Evolutionary conservation across 768 basidiomycete species (phyloP), one percentile per base, ranked within the genome.

Genomic region (Termitomyces eurrhizus): DNA sequence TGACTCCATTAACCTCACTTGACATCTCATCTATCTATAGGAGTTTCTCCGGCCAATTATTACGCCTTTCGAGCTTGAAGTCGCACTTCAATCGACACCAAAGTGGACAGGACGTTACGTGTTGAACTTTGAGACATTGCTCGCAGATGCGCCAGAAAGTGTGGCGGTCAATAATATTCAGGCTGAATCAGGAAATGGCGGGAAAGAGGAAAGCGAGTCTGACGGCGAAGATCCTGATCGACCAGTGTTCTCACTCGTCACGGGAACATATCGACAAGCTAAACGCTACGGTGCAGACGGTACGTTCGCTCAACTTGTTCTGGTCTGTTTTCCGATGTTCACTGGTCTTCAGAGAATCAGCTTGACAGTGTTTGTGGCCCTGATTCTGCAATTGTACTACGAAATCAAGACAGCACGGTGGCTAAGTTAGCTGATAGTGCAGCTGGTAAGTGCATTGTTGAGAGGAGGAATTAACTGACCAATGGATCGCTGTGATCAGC

Each of bases 31-130:
- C 16, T 46, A 35, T 18, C 12, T 32, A 18, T 50, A 97, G 90
- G 95, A 98, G 11, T 99, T 95, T 70, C 78, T 90, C 35, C 78
- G 86, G 26, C 95, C 96, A 0, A 97, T 99, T 50, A 80, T 99
- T 33, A 98, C 96, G 0, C 97, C 97, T 0, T 96, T 86, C 71
- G 97, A 99, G 69, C 79, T 97, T 18, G 84, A 89, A 64, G 73
- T 95, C 3, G 93, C 95, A 0, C 78, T 98, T 12, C 83, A 84
- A 59, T 78, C 80, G 1, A 84, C 88, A 54, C 83, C 81, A 60
- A 83, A 72, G 49, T 96, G 88, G 93, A 88, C 83, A 3, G 90
- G 86, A 7, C 76, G 77, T 64, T 95, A 96, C 70, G 80, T 93
- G 7, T 77, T 97, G 12, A 88, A 95, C 67, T 90, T 96, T 62